Conservation (phyloP, 2,329 filamentous ascomycete species). For the Pleurostoma richardsiae region DNA sequence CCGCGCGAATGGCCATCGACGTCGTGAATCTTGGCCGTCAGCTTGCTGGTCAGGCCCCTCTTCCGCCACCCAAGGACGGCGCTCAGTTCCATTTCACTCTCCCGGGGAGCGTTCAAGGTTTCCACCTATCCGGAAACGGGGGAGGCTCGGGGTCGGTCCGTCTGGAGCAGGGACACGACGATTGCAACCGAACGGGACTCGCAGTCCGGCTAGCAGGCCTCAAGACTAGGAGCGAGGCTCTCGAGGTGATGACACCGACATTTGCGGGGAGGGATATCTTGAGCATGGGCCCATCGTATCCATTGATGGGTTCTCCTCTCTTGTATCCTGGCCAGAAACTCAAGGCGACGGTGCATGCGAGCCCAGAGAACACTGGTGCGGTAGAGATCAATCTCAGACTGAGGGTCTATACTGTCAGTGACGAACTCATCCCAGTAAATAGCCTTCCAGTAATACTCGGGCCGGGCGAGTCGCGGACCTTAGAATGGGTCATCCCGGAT, state of each 20-base stretch:
- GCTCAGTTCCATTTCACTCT: conserved; percentile 30
- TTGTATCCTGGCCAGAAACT: conserved; percentile 21
- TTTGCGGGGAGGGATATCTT: conserved; percentile 16
- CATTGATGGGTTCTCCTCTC: conserved; percentile 18
- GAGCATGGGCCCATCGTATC: conserved; percentile 12
- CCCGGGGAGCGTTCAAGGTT: conserved; percentile 28
- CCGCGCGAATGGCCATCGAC: conserved; percentile 22
- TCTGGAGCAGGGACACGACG: conserved; percentile 6
- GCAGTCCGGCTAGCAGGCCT: background rate
- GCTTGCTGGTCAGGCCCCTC: conserved; percentile 12
- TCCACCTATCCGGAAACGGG: conserved; percentile 8
- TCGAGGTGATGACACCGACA: conserved; percentile 17
- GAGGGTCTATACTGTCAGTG: conserved; percentile 9
- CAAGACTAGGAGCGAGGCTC: background rate
- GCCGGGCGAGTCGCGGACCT: conserved; percentile 1
- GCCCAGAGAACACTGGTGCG: background rate
- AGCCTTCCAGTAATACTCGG: conserved; percentile 1
- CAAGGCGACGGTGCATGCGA: conserved; percentile 7
- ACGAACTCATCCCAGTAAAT: conserved; percentile 3
- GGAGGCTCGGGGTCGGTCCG: background rate
- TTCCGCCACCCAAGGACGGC: conserved; percentile 21
- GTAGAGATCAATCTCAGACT: conserved; percentile 6
- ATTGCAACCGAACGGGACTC: conserved; percentile 1
- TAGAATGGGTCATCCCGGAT: conserved; percentile 16
- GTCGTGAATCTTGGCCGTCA: conserved; percentile 19